Conservation (phyloP, 208 protist species). For the Crithidia acanthocephali region DNA sequence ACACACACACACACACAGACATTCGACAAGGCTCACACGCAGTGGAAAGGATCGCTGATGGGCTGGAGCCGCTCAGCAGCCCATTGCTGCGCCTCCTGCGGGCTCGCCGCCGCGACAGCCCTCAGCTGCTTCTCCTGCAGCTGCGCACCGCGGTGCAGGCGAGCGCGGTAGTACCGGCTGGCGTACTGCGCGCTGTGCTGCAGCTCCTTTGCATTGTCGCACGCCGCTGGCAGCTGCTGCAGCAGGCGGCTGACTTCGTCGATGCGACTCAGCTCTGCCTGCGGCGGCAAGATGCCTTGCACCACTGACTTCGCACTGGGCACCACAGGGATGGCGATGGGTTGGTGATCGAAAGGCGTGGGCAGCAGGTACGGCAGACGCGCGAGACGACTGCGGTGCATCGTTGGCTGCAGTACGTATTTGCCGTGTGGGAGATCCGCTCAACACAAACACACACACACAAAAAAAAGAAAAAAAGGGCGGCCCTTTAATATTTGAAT, state of each 20-base stretch:
- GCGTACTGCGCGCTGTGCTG: constrained; percentile 53
- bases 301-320: constrained; percentile 23
- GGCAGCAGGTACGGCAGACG: constrained; percentile 34
- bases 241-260: constrained; percentile 64
- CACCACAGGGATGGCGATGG: constrained; percentile 42
- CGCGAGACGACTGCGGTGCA: neutral
- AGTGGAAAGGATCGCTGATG: constrained; percentile 31
- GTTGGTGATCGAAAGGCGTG: constrained; percentile 76
- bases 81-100: constrained; percentile 41
- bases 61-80: constrained; percentile 21
- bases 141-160: constrained; percentile 57
- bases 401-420: constrained; percentile 3
- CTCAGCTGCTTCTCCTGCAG: constrained; percentile 40
- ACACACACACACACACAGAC: neutral
- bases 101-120: constrained; percentile 4
- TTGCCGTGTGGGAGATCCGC: too few species aligned
- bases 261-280: constrained; percentile 30
- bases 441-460: too few species aligned
- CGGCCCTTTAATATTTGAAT: too few species aligned
- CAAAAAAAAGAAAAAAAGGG: too few species aligned
- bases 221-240: constrained; percentile 47
- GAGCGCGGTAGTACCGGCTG: constrained; percentile 70
- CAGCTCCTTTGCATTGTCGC: constrained; percentile 54
- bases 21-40: constrained; percentile 2
- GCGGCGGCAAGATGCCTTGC: constrained; percentile 25